phyloP scores from a whole-genome alignment of 208 protist species.

The Crithidia brevicula region DNA sequence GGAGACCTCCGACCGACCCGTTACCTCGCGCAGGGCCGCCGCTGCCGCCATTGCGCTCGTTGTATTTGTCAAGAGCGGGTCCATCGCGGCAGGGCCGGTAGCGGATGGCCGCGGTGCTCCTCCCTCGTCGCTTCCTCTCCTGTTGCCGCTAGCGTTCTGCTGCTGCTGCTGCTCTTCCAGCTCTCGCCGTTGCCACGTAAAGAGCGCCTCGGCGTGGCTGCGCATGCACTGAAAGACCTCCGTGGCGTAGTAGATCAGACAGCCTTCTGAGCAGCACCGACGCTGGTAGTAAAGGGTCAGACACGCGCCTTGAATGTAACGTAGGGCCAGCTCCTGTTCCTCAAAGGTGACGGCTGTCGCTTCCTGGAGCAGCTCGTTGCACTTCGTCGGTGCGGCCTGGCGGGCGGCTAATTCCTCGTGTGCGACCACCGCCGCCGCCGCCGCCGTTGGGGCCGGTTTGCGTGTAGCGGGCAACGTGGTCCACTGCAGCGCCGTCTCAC shows the following conservation, averaged over 20 bases:
- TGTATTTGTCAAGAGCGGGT: neutral
- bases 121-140: neutral
- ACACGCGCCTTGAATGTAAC: slow-evolving; percentile 81
- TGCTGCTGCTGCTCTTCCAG: slow-evolving; percentile 13
- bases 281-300: slow-evolving; percentile 79
- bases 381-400: too few relatives aligned
- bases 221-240: slow-evolving; percentile 84
- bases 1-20: slow-evolving; percentile 30
- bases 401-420: neutral
- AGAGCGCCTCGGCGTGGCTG: slow-evolving; percentile 77
- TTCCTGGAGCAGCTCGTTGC: slow-evolving; percentile 33
- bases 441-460: neutral
- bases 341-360: slow-evolving; percentile 76
- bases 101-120: neutral
- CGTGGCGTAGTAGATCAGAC: slow-evolving; percentile 76
- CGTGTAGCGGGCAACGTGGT: slow-evolving; percentile 28
- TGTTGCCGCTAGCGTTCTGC: slow-evolving; percentile 2
- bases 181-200: slow-evolving; percentile 43
- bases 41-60: slow-evolving; percentile 1
- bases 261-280: slow-evolving; percentile 64
- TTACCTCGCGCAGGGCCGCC: slow-evolving; percentile 7
- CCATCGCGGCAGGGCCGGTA: neutral
- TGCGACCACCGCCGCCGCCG: neutral
- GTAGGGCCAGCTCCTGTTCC: slow-evolving; percentile 85
- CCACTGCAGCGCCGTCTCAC: slow-evolving; percentile 42